Base-by-base conservation (phyloP, 2,329 filamentous ascomycete genomes). In the Cytospora piceae region DNA sequence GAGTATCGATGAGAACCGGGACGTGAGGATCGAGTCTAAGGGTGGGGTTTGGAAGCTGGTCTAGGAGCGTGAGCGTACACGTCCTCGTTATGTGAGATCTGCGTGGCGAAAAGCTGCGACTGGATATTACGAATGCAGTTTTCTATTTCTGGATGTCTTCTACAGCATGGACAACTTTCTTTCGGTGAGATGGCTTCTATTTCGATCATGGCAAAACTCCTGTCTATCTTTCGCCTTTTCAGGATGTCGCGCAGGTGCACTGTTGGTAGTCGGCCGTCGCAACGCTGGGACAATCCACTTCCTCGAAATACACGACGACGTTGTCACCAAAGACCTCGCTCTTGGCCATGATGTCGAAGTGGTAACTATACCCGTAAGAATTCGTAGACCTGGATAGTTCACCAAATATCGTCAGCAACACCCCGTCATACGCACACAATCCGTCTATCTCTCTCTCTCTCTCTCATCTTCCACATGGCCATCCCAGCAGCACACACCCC, bases 1-100 rank as follows among this genome's bases (percentile, higher is more conserved):
- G 73, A 94, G 91, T 75, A 84, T 97, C 72, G 93, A 97, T 75
- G 92, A 97, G 82, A 85, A 85, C 64, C 83, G 93, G 64, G 85
- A 92, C 67, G 85, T 97, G 32, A 87, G 87, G 75, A 96, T 97
- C 72, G 81, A 86, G 71, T 80, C 88, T 69, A 81, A 86, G 72
- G 83, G 86, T 65, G 90, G 85, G 0, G 76, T 80, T 32, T 96
- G 92, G 92, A 87, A 82, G 72, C 77, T 96, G 75, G 77, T 83
- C 52, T 86, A 75, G 71, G 34, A 22, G 4, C 12, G 22, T 20
- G 34, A 22, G 4, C 12, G 22, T 20, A 22, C 17, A 22, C n/a
- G 20, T 46, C 27, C 9, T 8, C 11, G 59, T 27, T 15, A 20
- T 31, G n/a, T 11, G 17, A 15, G 15, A 17, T 20, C 7, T 52